phyloP scores from a whole-genome alignment of 306 rosid genomes.

The Vigna trinervia region DNA sequence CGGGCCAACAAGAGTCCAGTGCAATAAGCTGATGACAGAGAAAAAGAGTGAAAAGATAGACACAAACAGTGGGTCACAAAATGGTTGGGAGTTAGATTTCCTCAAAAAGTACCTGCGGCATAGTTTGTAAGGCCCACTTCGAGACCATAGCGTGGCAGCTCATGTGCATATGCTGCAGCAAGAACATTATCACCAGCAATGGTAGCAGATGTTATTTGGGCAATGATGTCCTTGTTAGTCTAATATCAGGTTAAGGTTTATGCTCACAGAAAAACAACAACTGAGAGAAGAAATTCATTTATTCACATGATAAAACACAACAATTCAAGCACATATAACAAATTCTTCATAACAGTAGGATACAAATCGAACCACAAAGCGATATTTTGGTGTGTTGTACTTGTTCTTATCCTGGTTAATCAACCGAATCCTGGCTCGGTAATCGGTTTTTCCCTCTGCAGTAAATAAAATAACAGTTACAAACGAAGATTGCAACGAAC shows the following conservation, averaged over 20 bases:
- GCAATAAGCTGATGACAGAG: slow-evolving; percentile 67
- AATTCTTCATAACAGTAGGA: slow-evolving; percentile 47
- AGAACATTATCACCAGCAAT: slow-evolving; percentile 87
- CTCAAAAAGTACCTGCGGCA: slow-evolving; percentile 71
- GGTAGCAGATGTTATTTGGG: slow-evolving; percentile 79
- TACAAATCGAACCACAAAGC: slow-evolving; percentile 84
- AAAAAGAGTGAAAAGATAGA: neutral
- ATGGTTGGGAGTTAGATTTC: neutral
- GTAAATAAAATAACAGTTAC: neutral
- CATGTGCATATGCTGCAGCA: slow-evolving; percentile 83
- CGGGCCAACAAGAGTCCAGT: slow-evolving; percentile 95
- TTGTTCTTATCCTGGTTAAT: slow-evolving; percentile 96
- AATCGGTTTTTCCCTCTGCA: slow-evolving; percentile 94
- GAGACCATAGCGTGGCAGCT: slow-evolving; percentile 53
- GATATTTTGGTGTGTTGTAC: slow-evolving; percentile 87
- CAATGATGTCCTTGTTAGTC: slow-evolving; percentile 82
- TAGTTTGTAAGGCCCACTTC: slow-evolving; percentile 70
- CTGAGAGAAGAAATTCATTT: neutral
- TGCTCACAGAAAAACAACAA: neutral
- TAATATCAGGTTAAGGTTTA: slow-evolving; percentile 40
- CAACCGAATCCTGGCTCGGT: slow-evolving; percentile 83
- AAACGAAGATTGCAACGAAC: neutral
- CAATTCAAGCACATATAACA: too few relatives aligned
- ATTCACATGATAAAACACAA: neutral
- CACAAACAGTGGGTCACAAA: neutral